These are phyloP conservation scores for Triticum dicoccoides DNA, from an alignment of 176 grass and related monocot genomes.

Conservation along the genomic window DNA sequence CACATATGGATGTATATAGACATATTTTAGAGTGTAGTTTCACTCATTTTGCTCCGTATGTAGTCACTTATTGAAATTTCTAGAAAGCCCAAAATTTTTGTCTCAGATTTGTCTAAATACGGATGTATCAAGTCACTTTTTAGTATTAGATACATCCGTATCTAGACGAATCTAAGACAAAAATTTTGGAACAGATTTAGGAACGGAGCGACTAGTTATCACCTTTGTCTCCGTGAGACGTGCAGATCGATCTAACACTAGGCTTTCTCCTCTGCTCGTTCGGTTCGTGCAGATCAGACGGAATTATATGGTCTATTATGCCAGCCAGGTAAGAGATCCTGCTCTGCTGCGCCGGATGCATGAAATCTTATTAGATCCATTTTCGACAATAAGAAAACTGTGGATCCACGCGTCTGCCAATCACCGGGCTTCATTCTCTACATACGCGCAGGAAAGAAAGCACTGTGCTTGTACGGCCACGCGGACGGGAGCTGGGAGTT, in stretches of 20 bases:
- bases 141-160: too few relatives aligned
- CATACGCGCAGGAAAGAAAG: constrained; percentile 9
- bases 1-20: too few relatives aligned
- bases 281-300: background rate
- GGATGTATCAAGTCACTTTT: too few relatives aligned
- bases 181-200: too few relatives aligned
- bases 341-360: background rate
- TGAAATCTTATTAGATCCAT: background rate
- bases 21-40: too few relatives aligned
- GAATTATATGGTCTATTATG: background rate
- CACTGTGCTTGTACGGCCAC: constrained; percentile 40
- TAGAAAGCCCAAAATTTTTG: too few relatives aligned
- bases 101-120: too few relatives aligned
- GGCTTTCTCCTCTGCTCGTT: too few relatives aligned
- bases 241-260: background rate
- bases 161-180: too few relatives aligned
- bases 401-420: background rate
- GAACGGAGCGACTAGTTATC: background rate
- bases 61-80: too few relatives aligned
- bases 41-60: too few relatives aligned
- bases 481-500: constrained; percentile 36
- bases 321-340: background rate
- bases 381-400: background rate
- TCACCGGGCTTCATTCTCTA: background rate
- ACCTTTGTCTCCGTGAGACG: background rate